phyloP scores from a whole-genome alignment of 805 yeast genomes.

The Komagataella kurtzmanii region DNA sequence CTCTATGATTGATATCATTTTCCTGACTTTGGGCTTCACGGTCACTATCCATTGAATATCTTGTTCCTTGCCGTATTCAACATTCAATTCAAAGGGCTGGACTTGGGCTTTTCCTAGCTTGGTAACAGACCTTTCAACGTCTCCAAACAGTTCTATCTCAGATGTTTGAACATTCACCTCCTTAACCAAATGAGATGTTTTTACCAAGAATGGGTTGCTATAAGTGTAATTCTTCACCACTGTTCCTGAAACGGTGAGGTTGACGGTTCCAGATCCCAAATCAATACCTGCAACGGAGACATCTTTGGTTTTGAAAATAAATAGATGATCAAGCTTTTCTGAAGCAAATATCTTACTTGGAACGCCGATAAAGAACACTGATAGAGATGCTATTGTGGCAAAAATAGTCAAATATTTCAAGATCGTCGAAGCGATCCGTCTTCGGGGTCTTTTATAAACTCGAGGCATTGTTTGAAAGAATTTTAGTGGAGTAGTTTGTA shows the following conservation, averaged over 20 bases:
- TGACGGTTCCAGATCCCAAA: background rate
- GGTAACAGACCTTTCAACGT: slow-evolving; percentile 6
- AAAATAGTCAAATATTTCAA: background rate
- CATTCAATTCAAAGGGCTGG: slow-evolving; percentile 18
- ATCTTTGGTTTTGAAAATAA: background rate
- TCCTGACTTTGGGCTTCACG: slow-evolving; percentile 21
- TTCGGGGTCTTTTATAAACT: background rate
- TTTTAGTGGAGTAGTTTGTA: background rate
- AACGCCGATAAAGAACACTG: background rate
- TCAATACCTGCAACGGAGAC: background rate
- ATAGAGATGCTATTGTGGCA: background rate
- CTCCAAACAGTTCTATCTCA: slow-evolving; percentile 7
- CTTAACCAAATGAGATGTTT: background rate
- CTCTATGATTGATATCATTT: slow-evolving; percentile 8
- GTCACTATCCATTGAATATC: slow-evolving; percentile 15
- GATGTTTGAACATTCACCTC: background rate
- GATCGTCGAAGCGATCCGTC: background rate
- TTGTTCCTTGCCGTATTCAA: slow-evolving; percentile 14
- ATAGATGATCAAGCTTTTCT: background rate
- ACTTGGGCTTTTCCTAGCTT: slow-evolving; percentile 19
- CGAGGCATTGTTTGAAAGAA: background rate
- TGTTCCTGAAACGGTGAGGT: background rate
- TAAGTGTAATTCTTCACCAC: background rate
- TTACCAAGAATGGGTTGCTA: background rate
- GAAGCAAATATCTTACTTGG: background rate